Conservation (phyloP, 371 early-diverging fungal genomes). For the Lichtheimia corymbifera region DNA sequence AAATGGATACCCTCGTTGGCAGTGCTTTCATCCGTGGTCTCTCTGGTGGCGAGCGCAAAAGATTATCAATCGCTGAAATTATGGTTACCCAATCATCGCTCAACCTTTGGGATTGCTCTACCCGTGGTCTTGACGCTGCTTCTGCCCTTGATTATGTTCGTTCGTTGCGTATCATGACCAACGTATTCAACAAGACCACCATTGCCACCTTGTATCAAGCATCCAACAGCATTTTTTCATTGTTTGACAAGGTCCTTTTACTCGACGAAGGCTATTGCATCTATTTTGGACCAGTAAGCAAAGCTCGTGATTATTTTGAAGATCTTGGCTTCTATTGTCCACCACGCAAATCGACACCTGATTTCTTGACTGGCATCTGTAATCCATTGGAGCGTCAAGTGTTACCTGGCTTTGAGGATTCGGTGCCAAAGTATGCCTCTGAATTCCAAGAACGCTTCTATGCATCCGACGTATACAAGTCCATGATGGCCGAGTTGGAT, state of each 20-base stretch:
- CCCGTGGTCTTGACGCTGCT: constrained; percentile 87
- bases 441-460: constrained; percentile 49
- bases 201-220: constrained; percentile 69
- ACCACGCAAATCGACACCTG: constrained; percentile 72
- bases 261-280: constrained; percentile 73
- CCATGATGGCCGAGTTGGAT: constrained; percentile 28
- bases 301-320: constrained; percentile 70
- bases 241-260: constrained; percentile 76
- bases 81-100: constrained; percentile 73
- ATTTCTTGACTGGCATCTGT: constrained; percentile 74
- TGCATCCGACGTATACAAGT: constrained; percentile 19
- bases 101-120: constrained; percentile 86
- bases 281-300: constrained; percentile 68
- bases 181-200: constrained; percentile 65
- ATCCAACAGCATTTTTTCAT: constrained; percentile 71
- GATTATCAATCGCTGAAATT: constrained; percentile 83
- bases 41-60: constrained; percentile 86
- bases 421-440: constrained; percentile 42
- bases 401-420: constrained; percentile 47
- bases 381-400: constrained; percentile 58
- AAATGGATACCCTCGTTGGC: constrained; percentile 79
- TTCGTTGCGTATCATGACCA: constrained; percentile 66
- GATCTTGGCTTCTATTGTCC: constrained; percentile 72
- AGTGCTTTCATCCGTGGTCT: constrained; percentile 80
- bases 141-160: constrained; percentile 81